Evolutionary conservation across 306 rosid genomes (phyloP).

Genomic region (Acacia crassicarpa): DNA sequence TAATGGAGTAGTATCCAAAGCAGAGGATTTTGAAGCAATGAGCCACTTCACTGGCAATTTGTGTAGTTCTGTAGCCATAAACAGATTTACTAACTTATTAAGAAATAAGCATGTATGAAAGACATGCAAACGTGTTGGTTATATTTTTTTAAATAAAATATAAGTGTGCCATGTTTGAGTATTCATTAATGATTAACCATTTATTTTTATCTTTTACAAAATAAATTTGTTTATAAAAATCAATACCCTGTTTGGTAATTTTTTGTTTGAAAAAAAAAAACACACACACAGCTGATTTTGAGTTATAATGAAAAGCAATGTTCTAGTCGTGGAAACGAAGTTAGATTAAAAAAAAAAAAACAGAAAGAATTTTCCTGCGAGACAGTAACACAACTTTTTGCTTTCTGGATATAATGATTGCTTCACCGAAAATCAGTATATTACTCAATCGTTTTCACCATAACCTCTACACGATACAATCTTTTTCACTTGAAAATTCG

Average conservation of each 20-base stretch:
- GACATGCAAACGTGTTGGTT: no score
- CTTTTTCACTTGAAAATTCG: background rate
- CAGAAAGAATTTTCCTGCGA: no score
- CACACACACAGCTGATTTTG: background rate
- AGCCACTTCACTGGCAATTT: background rate
- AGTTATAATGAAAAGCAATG: background rate
- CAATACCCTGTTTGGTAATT: background rate
- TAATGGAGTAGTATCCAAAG: background rate
- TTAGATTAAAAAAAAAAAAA: background rate
- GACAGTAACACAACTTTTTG: background rate
- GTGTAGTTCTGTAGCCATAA: background rate
- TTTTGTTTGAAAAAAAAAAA: no score
- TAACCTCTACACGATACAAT: background rate
- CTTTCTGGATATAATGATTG: background rate
- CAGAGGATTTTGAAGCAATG: background rate
- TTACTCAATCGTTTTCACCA: background rate
- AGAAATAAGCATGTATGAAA: background rate
- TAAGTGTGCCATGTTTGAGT: no score
- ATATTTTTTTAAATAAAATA: no score
- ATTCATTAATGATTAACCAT: no score
- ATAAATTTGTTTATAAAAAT: no score
- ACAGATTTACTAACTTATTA: background rate
- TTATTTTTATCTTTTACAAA: no score
- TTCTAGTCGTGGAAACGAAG: background rate
- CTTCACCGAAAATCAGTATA: background rate